These are phyloP conservation scores for Stromatinia cepivora DNA, from an alignment of 2,329 filamentous ascomycete species.

Conservation along the genomic window DNA sequence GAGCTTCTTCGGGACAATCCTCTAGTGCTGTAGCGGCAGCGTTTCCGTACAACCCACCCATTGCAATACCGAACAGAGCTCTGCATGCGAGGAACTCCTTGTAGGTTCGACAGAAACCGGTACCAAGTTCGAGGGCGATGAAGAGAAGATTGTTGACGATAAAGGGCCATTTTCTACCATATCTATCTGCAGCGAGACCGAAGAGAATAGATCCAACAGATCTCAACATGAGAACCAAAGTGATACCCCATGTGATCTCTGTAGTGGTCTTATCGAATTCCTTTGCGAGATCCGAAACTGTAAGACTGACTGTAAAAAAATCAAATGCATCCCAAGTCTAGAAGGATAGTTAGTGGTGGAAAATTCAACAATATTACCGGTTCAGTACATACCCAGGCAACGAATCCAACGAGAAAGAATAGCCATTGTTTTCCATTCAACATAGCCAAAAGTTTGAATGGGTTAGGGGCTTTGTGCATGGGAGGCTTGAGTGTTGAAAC, in stretches of 20 bases:
- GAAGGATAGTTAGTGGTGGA: neutral
- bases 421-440: conserved; percentile 68
- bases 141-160: conserved; percentile 73
- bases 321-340: conserved; percentile 76
- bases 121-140: conserved; percentile 68
- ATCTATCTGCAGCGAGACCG: conserved; percentile 75
- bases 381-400: conserved; percentile 56
- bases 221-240: conserved; percentile 70
- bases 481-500: conserved; percentile 58
- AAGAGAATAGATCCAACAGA: conserved; percentile 75
- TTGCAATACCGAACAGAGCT: conserved; percentile 75
- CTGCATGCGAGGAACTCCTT: conserved; percentile 67
- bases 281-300: conserved; percentile 67
- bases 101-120: conserved; percentile 74
- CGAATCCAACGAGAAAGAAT: conserved; percentile 73
- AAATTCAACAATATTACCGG: neutral
- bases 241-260: conserved; percentile 71
- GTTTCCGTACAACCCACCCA: conserved; percentile 80
- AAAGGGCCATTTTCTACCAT: conserved; percentile 80
- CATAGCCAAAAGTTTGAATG: conserved; percentile 65
- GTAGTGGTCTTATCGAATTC: conserved; percentile 63
- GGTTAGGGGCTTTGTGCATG: conserved; percentile 65
- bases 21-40: conserved; percentile 78
- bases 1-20: conserved; percentile 49
- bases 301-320: conserved; percentile 78